Evolutionary conservation across 352 stramenopile genomes (phyloP), one percentile per base, ranked within the genome.

Genomic region (Pythium volutum): DNA sequence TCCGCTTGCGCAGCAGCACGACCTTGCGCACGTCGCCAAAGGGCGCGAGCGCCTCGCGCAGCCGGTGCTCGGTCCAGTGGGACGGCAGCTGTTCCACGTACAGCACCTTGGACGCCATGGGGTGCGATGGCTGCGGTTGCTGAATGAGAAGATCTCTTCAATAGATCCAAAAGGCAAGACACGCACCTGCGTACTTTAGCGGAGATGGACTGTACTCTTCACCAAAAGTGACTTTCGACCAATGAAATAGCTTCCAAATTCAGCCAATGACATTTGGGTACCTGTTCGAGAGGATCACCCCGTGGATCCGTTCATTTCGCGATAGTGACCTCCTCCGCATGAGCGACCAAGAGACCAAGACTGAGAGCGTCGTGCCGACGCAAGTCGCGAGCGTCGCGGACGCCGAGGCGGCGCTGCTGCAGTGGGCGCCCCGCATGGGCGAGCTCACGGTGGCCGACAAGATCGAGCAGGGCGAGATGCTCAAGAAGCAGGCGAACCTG

Each of bases 401-500:
- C 26, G 53, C 48, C 25, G 78, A 87, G 45, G 76, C 81, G 48
- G 68, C 84, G 61, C 53, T 93, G 60, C 63, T 80, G 56, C 56
- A 47, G 42, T 90, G 76, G 73, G 91, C 81, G 71, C 81, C 85
- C 38, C 82, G 77, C 46, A 75, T 95, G 57, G 82, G 80, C 2
- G 38, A 54, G 26, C 64, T 92, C 36, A 77, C 72, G 33, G 81
- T 95, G 45, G 72, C 55, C 10, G 83, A 93, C 39, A 95, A 95
- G 66, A 65, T 95, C 47, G 74, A 78, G 53, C 68, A 90, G 61
- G 83, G 68, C 1, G 77, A 93, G 65, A 72, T 71, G 45, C 73
- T 95, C 54, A 95, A 93, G 80, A 69, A 69, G n/a, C 81, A 93
- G 64, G 85, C 78, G 7, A 95, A 95, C 58, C 29, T 90, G 23